Base-by-base conservation (phyloP, 495 filamentous ascomycete genomes). In the Talaromyces adpressus region DNA sequence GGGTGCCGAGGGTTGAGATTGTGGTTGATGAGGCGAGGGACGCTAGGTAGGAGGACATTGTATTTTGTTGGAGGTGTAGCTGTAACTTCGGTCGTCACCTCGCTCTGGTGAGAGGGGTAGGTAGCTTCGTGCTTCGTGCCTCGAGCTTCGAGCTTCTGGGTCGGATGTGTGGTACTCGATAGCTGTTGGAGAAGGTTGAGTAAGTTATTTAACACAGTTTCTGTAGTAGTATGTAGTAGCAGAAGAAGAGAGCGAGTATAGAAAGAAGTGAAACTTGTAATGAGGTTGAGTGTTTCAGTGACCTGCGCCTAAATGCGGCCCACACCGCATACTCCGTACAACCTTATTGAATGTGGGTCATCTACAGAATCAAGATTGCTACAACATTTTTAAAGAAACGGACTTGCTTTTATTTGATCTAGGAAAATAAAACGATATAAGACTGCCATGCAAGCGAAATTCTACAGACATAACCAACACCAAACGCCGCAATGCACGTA, bases 21-120 rank as follows among this genome's bases (percentile, higher is more conserved):
- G 92, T 80, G 72, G 85, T 84, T 61, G 84, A 88, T 20, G 72
- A 71, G 7, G 72, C 77, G 69, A 95, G 82, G 74, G 79, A 77
- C 61, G 84, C 85, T 74, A 96, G 86, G 81, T 92, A 95, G 62
- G 88, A 90, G 67, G 88, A 82, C 87, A 91, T 93, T 63, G 61
- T 82, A 77, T 7, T 57, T 32, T 22, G 57, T 59, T 39, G 30
- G 9, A 16, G 16, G 18, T 30, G 27, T 36, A 7, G 45, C 4
- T 36, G 8, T 51, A 16, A 9, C 27, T 32, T 53, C 6, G 25
- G 29, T 12, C 12, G 52, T 56, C 27, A 27, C 51, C 27, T 56
- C 27, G 20, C n/a, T 56, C 52, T 29, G 3, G 22, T 7, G 47
- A 16, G 14, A 32, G 60, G 47, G 41, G 60, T 53, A 52, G 18